A percentile compares a stretch with the other conserved stretches of the same genome.
phyloP scores from a whole-genome alignment of 2,329 filamentous ascomycete species.

The Alternaria conjuncta region DNA sequence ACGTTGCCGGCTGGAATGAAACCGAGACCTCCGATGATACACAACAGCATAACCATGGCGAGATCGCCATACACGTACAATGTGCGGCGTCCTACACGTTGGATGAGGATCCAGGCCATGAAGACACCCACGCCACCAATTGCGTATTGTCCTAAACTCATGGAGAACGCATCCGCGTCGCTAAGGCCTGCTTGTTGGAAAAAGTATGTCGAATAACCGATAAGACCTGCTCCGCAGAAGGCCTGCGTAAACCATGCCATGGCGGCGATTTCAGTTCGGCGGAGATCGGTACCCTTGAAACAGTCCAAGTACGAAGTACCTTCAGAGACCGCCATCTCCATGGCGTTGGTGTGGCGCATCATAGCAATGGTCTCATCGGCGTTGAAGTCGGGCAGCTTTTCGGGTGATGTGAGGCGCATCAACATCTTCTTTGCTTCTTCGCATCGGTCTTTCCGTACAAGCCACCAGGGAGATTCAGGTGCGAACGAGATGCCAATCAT shows the following conservation, averaged over 20 bases:
- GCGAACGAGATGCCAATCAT: conserved; percentile 71
- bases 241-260: conserved; percentile 57
- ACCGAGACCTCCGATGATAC: conserved; percentile 82
- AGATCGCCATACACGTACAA: conserved; percentile 75
- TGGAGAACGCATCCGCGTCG: conserved; percentile 51
- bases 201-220: conserved; percentile 55
- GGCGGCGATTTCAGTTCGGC: conserved; percentile 75
- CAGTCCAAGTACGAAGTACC: conserved; percentile 82
- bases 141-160: conserved; percentile 62
- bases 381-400: conserved; percentile 51
- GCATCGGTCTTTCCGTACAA: conserved; percentile 68
- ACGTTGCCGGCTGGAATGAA: conserved; percentile 55
- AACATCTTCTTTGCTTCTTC: conserved; percentile 71
- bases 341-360: conserved; percentile 86
- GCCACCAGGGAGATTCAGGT: conserved; percentile 76
- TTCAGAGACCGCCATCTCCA: conserved; percentile 71
- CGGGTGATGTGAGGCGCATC: conserved; percentile 66
- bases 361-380: conserved; percentile 71
- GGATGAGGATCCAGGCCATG: conserved; percentile 80
- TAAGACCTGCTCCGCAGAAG: conserved; percentile 44
- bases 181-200: conserved; percentile 56
- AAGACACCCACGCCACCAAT: conserved; percentile 70
- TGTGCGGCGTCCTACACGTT: conserved; percentile 74
- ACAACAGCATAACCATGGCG: conserved; percentile 65
- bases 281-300: conserved; percentile 80